These are phyloP conservation scores for Trichoderma virens DNA, from an alignment of 495 filamentous ascomycete species.

Conservation along the genomic window DNA sequence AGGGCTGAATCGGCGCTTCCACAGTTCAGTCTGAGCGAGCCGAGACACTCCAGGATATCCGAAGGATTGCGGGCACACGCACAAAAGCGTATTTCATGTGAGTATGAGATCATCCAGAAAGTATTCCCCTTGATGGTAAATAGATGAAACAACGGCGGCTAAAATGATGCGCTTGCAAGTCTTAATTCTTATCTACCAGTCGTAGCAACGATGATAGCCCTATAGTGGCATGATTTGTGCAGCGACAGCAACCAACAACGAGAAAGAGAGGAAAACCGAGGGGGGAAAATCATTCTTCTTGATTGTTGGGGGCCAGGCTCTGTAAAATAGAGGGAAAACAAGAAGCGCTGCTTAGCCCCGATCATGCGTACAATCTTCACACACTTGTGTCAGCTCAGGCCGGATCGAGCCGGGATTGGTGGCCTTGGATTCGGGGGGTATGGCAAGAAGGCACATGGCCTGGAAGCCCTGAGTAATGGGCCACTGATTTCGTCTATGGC, in stretches of 20 bases:
- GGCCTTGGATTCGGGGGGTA: not conserved
- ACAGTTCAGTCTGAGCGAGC: not conserved
- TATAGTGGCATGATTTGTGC: not conserved
- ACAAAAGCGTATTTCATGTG: not conserved
- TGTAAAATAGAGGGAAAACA: not conserved
- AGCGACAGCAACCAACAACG: not conserved
- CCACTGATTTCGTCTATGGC: not conserved
- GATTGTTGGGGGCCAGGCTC: not conserved
- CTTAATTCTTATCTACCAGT: not conserved
- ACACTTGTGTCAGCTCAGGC: constrained; percentile 1
- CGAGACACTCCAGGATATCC: not conserved
- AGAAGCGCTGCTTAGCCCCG: not conserved
- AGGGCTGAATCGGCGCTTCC: not conserved
- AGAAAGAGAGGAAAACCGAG: not conserved
- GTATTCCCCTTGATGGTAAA: not conserved
- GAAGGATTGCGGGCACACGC: not conserved
- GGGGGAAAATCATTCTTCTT: not conserved
- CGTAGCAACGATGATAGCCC: not conserved
- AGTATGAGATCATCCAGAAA: not conserved
- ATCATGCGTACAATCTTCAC: not conserved
- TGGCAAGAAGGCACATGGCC: constrained; percentile 2
- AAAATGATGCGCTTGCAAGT: not conserved
- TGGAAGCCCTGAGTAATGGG: not conserved
- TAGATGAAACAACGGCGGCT: not conserved
- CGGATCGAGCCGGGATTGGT: not conserved